A percentile compares a stretch with the other conserved stretches of the same genome.
Evolutionary conservation across 2,329 filamentous ascomycete species (phyloP).

Genomic region (Nemania serpens): DNA sequence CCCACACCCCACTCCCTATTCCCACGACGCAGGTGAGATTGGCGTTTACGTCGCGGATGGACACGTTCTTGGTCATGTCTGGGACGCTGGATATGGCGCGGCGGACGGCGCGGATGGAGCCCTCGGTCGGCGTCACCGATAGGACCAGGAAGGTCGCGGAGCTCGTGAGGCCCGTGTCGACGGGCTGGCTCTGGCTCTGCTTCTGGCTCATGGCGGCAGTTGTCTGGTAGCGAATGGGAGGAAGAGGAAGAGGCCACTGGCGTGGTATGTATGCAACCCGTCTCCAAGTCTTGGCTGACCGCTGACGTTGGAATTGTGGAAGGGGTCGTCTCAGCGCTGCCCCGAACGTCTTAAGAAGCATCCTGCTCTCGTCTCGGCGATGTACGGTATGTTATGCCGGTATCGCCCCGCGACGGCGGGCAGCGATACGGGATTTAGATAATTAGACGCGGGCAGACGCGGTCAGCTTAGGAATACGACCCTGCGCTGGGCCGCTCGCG

Average conservation of each 20-base stretch:
- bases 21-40: constrained; percentile 58
- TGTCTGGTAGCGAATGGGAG: constrained; percentile 9
- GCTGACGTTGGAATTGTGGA: neutral
- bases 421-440: neutral
- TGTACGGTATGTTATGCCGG: neutral
- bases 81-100: constrained; percentile 46
- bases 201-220: constrained; percentile 15
- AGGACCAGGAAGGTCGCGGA: constrained; percentile 27
- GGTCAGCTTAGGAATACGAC: constrained; percentile 19
- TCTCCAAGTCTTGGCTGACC: constrained; percentile 2
- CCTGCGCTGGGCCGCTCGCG: neutral
- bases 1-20: constrained; percentile 59
- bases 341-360: constrained; percentile 17
- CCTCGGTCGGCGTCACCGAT: constrained; percentile 6
- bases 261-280: neutral
- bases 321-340: neutral
- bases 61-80: constrained; percentile 57
- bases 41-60: constrained; percentile 53
- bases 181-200: constrained; percentile 19
- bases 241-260: neutral
- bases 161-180: constrained; percentile 19
- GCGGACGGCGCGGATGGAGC: constrained; percentile 12
- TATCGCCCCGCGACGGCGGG: too few species aligned
- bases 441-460: neutral
- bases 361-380: neutral